Conservation (phyloP, 2,329 filamentous ascomycete genomes). For the Colletotrichum camelliae region DNA sequence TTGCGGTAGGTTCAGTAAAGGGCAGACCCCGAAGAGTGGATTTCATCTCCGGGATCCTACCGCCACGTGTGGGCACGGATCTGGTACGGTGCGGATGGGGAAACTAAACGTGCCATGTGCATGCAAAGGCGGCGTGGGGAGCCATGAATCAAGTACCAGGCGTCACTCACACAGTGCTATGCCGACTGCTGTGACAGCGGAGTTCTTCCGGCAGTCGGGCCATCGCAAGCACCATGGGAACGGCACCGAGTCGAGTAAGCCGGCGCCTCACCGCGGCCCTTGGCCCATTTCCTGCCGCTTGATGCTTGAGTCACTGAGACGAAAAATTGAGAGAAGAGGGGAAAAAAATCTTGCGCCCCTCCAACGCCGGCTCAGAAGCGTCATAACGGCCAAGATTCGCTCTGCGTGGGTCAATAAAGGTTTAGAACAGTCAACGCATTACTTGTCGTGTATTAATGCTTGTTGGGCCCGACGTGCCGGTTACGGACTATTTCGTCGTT, state of each 20-base stretch:
- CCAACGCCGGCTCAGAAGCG: not conserved
- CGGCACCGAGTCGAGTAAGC: not conserved
- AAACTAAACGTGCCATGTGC: not conserved
- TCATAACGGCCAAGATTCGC: not conserved
- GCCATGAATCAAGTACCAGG: not conserved
- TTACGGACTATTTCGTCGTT: not conserved
- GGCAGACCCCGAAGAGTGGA: not conserved
- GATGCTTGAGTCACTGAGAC: not conserved
- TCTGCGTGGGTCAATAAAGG: not conserved
- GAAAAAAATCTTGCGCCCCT: not conserved
- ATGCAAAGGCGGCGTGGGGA: not conserved
- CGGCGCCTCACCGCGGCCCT: not conserved
- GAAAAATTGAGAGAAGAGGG: not conserved
- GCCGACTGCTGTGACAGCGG: not conserved
- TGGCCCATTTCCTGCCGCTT: not conserved
- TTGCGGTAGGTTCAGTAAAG: not conserved
- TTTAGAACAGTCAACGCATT: slow-evolving; percentile 4
- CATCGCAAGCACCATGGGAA: not conserved
- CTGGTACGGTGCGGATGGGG: not conserved
- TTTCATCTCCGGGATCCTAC: not conserved
- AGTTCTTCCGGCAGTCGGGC: slow-evolving; percentile 6
- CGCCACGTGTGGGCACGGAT: not conserved
- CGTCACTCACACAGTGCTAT: not conserved
- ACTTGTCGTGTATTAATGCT: not conserved
- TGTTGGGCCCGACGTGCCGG: not conserved